Conservation (phyloP, 768 basidiomycete species). For the Leccinum aurantiacum region DNA sequence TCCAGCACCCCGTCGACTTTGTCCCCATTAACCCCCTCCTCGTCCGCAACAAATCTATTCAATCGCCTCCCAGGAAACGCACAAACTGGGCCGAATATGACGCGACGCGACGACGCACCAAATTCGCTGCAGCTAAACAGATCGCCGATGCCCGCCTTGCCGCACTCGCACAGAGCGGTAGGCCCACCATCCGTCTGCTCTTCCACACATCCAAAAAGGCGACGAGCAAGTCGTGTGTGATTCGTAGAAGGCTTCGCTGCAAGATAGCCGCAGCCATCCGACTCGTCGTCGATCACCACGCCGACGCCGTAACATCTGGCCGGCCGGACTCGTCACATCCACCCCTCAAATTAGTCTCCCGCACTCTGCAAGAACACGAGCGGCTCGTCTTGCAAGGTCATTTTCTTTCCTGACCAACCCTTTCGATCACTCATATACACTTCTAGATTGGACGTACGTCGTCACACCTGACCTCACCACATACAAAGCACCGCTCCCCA, state of each 20-base stretch:
- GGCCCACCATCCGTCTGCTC: conserved; percentile 16
- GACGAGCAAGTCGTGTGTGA: conserved; percentile 24
- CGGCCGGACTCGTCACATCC: not conserved
- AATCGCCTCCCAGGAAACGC: not conserved
- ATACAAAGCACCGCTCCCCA: conserved; percentile 27
- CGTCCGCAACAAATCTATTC: not conserved
- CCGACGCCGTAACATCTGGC: conserved; percentile 8
- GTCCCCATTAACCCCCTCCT: conserved; percentile 22
- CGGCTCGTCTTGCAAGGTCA: conserved; percentile 21
- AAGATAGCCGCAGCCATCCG: conserved; percentile 19
- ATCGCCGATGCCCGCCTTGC: conserved; percentile 8
- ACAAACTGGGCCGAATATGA: not conserved
- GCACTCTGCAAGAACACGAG: not conserved
- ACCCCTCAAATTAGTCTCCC: conserved; percentile 4
- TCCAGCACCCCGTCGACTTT: not conserved
- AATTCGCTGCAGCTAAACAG: conserved; percentile 1
- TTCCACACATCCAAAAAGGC: conserved; percentile 26
- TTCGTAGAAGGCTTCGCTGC: conserved; percentile 23
- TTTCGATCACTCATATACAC: not conserved
- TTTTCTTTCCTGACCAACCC: not conserved
- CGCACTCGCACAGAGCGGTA: conserved; percentile 10
- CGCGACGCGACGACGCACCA: not conserved
- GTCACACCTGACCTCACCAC: conserved; percentile 24
- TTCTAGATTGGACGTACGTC: conserved; percentile 31
- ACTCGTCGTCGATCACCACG: conserved; percentile 20